Base-by-base conservation (phyloP, 1,284 basidiomycete genomes). In the Apiotrichum domesticum region DNA sequence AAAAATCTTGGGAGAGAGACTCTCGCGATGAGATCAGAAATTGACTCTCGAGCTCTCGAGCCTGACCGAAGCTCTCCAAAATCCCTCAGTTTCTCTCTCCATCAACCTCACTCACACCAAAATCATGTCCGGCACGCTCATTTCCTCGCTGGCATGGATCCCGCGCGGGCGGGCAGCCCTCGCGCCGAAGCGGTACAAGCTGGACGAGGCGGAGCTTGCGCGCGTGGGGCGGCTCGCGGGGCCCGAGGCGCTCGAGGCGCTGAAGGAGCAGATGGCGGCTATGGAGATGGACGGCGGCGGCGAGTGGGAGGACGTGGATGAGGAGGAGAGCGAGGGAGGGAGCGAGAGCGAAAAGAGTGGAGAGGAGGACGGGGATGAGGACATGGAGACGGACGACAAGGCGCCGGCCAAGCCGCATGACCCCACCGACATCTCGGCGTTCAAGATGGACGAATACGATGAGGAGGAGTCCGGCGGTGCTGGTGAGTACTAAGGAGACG, bases 361-460 rank as follows among this genome's bases (percentile, higher is more conserved):
- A 8, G 63, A 86, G 48, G 63, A 63, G 43, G 55, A 63, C 35
- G 61, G 62, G 11, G 65, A 71, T 21, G 61, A 66, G 4, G 54
- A 54, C 39, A 62, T 61, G 51, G 64, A 62, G 8, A 63, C 86
- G 51, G 58, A 59, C 33, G 54, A 61, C 33, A 29, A 29, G 29
- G 57, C 64, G 56, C 64, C 71, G 21, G 45, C 61, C 5, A 72
- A 71, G 57, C 64, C 74, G 6, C 62, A 75, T 47, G 83, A 85
- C 61, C 79, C 81, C 2, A 86, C 92, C 63, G 92, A 93, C 74
- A 78, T 99, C n/a, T 83, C 87, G 0, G 80, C 91, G 62, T 99
- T 97, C 77, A 88, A 95, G 63, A 78, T 98, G 61, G 94, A 98
- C 71, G 84, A 88, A 45, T 99, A 98, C 70, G 96, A 96, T 71